Percentiles rank a stretch among this genome's conserved stretches.
Evolutionary conservation across 176 grass and related monocot genomes (phyloP).

Genomic region (Luzula sylvatica): DNA sequence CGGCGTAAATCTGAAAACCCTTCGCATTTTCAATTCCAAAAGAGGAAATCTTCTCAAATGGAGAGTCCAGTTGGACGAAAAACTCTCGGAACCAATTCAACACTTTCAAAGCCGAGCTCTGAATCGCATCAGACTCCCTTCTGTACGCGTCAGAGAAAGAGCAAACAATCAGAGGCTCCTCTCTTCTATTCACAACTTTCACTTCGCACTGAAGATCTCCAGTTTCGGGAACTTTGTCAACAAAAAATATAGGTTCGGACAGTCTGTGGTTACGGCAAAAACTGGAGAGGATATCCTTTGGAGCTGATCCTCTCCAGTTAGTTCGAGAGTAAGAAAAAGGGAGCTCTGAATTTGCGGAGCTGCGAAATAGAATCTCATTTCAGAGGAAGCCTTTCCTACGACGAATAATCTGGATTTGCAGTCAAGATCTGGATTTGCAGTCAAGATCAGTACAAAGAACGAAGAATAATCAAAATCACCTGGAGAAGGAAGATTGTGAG

Average conservation of each 20-base stretch:
- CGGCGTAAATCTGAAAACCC: slow-evolving; percentile 33
- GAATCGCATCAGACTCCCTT: slow-evolving; percentile 79
- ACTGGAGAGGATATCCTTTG: slow-evolving; percentile 56
- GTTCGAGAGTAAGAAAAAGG: slow-evolving; percentile 54
- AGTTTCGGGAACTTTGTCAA: slow-evolving; percentile 24
- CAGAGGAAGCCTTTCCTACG: slow-evolving; percentile 75
- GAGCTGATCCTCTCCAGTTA: slow-evolving; percentile 60
- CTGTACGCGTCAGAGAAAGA: slow-evolving; percentile 44
- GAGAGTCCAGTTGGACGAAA: slow-evolving; percentile 32
- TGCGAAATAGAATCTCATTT: slow-evolving; percentile 80
- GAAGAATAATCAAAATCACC: too few relatives aligned
- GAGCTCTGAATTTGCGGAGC: slow-evolving; percentile 48
- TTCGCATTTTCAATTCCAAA: slow-evolving; percentile 34
- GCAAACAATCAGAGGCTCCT: slow-evolving; percentile 52
- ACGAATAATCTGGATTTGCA: too few relatives aligned
- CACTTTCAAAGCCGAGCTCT: slow-evolving; percentile 68
- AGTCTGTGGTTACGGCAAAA: slow-evolving; percentile 81
- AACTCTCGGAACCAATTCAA: slow-evolving; percentile 54
- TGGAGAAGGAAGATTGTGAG: too few relatives aligned
- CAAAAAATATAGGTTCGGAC: slow-evolving; percentile 42
- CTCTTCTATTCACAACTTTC: slow-evolving; percentile 52
- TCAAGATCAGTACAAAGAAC: too few relatives aligned
- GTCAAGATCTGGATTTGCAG: too few relatives aligned
- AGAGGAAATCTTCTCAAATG: slow-evolving; percentile 27
- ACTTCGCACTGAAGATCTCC: slow-evolving; percentile 44